A percentile compares a stretch with the other conserved stretches of the same genome.
phyloP scores from a whole-genome alignment of 305 asterid genomes.

The Solanum chacoense region DNA sequence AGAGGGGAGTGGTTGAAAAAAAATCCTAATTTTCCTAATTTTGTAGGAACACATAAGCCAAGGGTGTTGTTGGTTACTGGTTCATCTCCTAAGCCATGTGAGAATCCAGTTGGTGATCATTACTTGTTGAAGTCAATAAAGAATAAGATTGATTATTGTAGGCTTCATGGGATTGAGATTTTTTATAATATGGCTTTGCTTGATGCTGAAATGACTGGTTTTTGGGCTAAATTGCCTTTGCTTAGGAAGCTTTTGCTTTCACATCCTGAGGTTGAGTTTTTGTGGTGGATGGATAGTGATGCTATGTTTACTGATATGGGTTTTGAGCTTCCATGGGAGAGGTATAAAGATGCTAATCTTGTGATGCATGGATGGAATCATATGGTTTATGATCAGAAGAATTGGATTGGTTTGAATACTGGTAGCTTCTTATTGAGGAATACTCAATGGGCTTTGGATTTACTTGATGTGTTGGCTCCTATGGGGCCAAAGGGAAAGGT shows the following conservation, averaged over 20 bases:
- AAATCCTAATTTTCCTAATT: constrained; percentile 44
- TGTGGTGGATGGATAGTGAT: constrained; percentile 97
- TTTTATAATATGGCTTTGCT: constrained; percentile 68
- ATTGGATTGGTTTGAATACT: constrained; percentile 80
- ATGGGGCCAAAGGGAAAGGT: constrained; percentile 80
- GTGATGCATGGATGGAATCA: constrained; percentile 80
- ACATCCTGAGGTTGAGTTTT: constrained; percentile 73
- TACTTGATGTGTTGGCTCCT: constrained; percentile 71
- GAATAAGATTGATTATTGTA: constrained; percentile 77
- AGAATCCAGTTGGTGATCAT: constrained; percentile 82
- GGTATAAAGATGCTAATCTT: constrained; percentile 52
- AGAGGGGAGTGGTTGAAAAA: constrained; percentile 54
- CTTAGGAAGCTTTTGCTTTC: constrained; percentile 62
- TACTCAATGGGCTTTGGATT: constrained; percentile 72
- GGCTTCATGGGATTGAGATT: constrained; percentile 68
- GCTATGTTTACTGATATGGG: constrained; percentile 90
- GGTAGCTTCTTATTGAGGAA: constrained; percentile 77
- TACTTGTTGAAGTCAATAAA: constrained; percentile 69
- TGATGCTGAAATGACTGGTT: constrained; percentile 85
- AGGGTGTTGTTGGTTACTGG: constrained; percentile 72
- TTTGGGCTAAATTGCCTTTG: constrained; percentile 77
- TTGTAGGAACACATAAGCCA: constrained; percentile 37
- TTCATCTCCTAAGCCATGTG: constrained; percentile 80
- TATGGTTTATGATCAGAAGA: constrained; percentile 56
- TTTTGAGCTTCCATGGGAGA: constrained; percentile 78